Conservation (phyloP, 129 eudicot species). For the Oenanthe sinensis region DNA sequence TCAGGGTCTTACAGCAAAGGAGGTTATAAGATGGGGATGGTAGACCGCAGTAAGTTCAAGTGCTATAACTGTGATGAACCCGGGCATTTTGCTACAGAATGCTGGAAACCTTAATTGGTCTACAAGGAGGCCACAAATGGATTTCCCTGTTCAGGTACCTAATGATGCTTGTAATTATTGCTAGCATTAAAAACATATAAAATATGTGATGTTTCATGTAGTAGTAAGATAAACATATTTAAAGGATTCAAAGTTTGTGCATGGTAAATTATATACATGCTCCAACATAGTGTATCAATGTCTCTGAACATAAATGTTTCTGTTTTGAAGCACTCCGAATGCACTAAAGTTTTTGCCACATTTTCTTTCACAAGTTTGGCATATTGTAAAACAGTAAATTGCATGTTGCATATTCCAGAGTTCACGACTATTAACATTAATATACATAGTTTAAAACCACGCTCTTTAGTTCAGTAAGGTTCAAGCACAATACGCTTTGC, state of each 20-base stretch:
- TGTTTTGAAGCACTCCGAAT: neutral
- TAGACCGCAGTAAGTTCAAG: too few species aligned
- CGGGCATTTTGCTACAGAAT: too few species aligned
- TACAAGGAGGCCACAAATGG: constrained; percentile 92
- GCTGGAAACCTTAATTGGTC: constrained; percentile 92
- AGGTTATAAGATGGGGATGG: too few species aligned
- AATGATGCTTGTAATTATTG: neutral
- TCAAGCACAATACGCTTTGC: too few species aligned
- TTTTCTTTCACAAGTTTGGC: too few species aligned
- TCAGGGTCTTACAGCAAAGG: too few species aligned
- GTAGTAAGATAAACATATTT: neutral
- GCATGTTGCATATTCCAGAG: too few species aligned
- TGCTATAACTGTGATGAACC: too few species aligned
- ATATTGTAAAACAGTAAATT: too few species aligned
- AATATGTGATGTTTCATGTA: neutral
- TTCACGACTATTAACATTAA: too few species aligned
- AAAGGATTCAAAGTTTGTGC: neutral
- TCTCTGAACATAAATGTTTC: neutral
- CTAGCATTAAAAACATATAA: neutral
- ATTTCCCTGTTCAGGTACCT: constrained; percentile 89
- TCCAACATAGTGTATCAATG: neutral
- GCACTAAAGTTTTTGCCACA: neutral
- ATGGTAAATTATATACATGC: neutral
- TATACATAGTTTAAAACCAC: too few species aligned
- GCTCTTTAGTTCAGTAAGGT: too few species aligned